Evolutionary conservation across 1,139 yeast species (phyloP).

Genomic region (Sugiyamaella grinbergsii): DNA sequence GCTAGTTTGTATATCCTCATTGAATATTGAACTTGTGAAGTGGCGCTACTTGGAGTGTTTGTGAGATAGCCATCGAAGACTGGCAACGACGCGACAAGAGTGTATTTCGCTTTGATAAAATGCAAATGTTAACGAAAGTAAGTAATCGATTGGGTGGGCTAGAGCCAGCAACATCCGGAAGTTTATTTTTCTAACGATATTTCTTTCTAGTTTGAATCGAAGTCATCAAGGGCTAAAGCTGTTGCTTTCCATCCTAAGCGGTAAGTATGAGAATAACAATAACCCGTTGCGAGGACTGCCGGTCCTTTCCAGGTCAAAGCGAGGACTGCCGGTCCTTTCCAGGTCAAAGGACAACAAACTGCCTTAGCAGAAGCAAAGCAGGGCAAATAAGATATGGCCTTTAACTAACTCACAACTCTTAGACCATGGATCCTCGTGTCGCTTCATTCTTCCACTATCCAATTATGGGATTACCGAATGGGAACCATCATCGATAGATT

Average conservation of each 20-base stretch:
- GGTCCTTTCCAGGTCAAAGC: too few species aligned
- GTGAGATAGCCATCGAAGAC: neutral
- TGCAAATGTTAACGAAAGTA: constrained; percentile 94
- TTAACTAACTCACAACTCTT: constrained; percentile 27
- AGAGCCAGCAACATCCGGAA: too few species aligned
- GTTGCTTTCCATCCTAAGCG: constrained; percentile 95
- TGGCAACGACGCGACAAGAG: neutral
- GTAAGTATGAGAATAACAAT: constrained; percentile 38
- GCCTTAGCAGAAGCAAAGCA: too few species aligned
- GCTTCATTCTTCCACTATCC: constrained; percentile 91
- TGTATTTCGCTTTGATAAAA: constrained; percentile 41
- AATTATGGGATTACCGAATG: constrained; percentile 99
- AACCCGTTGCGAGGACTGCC: too few species aligned
- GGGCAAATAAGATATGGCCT: neutral
- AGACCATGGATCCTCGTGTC: constrained; percentile 97
- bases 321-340: too few species aligned
- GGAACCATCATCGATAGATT: constrained; percentile 95
- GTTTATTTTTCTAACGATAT: neutral
- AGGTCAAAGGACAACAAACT: too few species aligned
- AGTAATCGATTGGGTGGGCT: constrained; percentile 35
- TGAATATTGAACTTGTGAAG: too few species aligned
- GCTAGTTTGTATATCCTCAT: too few species aligned
- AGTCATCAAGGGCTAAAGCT: constrained; percentile 97
- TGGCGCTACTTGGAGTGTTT: too few species aligned
- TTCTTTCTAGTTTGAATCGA: constrained; percentile 76